Percentiles rank a stretch among this genome's conserved stretches.
Conservation (phyloP, 768 basidiomycete species). For the Collybia sordida region DNA sequence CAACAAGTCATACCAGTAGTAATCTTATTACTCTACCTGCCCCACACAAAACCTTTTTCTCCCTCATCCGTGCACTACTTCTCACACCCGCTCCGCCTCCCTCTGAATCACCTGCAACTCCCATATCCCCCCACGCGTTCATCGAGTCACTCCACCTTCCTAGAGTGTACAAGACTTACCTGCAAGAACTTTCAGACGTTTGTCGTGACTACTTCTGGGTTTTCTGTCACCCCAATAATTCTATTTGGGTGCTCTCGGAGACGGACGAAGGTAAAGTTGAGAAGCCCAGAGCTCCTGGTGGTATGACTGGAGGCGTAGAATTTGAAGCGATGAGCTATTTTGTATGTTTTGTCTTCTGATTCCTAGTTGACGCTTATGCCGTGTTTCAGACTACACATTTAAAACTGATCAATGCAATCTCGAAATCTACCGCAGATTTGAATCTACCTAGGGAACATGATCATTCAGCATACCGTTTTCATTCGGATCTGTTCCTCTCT, state of each 20-base stretch:
- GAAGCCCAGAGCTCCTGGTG: conserved; percentile 90
- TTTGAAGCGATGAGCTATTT: conserved; percentile 96
- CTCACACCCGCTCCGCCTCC: conserved; percentile 70
- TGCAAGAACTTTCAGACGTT: conserved; percentile 83
- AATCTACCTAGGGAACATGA: conserved; percentile 67
- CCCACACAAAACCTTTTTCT: conserved; percentile 72
- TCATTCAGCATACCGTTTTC: conserved; percentile 79
- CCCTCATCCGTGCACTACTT: conserved; percentile 73
- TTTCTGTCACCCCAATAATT: conserved; percentile 94
- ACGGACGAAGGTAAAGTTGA: conserved; percentile 86
- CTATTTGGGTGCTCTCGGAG: conserved; percentile 83
- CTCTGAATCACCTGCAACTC: conserved; percentile 57
- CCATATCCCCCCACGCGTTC: conserved; percentile 77
- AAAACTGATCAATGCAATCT: conserved; percentile 80
- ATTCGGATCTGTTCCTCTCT: conserved; percentile 84
- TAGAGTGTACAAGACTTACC: conserved; percentile 77
- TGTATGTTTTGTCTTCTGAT: conserved; percentile 47
- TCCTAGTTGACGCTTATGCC: not conserved
- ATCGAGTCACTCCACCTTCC: conserved; percentile 70
- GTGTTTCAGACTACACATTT: conserved; percentile 77
- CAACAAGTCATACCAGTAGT: conserved; percentile 35
- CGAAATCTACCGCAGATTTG: conserved; percentile 62
- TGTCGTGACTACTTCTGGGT: conserved; percentile 97
- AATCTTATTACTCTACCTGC: conserved; percentile 65
- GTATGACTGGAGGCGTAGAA: conserved; percentile 98